Percentiles rank a stretch among this genome's conserved stretches.
Conservation (phyloP, 192 early-diverging fungal species). For the Gorgonomyces haynaldii region DNA sequence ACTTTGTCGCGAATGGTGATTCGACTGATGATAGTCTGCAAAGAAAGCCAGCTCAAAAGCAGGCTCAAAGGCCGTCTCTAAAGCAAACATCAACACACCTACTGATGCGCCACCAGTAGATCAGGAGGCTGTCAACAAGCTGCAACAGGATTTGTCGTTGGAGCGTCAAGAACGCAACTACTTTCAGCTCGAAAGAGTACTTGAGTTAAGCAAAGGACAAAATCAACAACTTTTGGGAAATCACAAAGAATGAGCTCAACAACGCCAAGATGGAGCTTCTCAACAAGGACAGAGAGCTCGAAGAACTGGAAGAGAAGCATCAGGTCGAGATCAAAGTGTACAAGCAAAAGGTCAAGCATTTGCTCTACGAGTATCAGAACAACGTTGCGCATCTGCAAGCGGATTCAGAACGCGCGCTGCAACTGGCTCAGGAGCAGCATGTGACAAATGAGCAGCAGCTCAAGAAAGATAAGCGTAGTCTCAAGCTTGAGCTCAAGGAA, state of each 20-base stretch:
- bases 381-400: constrained; percentile 56
- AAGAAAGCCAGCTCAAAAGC: not conserved
- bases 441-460: constrained; percentile 38
- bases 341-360: constrained; percentile 62
- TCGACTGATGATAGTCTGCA: not conserved
- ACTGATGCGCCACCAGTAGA: not conserved
- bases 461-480: constrained; percentile 48
- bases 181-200: constrained; percentile 50
- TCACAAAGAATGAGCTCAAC: constrained; percentile 41
- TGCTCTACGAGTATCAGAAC: constrained; percentile 60
- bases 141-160: constrained; percentile 33
- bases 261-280: constrained; percentile 34
- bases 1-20: not conserved
- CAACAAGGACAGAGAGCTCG: constrained; percentile 51
- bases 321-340: constrained; percentile 60
- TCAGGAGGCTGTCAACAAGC: constrained; percentile 30
- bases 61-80: not conserved
- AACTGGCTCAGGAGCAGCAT: constrained; percentile 43
- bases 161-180: constrained; percentile 50
- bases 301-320: constrained; percentile 54
- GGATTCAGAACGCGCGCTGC: constrained; percentile 43
- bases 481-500: constrained; percentile 52
- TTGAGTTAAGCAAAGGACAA: constrained; percentile 29
- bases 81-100: not conserved
- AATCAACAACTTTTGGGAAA: constrained; percentile 49